Conservation (phyloP, 768 basidiomycete genomes). For the Ephemerocybe angulata region DNA sequence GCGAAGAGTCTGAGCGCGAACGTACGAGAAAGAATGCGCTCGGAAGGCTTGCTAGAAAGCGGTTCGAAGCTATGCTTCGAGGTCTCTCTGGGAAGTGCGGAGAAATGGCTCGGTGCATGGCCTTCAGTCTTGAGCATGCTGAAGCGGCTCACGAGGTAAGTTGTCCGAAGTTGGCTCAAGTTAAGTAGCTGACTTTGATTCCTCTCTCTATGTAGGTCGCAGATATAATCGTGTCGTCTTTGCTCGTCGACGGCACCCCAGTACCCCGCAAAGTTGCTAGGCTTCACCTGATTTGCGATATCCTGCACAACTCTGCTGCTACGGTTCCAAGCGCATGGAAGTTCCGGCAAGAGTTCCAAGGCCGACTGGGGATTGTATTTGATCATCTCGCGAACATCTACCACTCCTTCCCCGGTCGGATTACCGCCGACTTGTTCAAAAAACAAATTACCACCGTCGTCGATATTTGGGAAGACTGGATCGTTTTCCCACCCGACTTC, state of each 20-base stretch:
- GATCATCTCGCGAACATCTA: conserved; percentile 94
- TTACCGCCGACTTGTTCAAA: conserved; percentile 95
- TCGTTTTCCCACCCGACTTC: conserved; percentile 89
- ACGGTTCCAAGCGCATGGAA: conserved; percentile 96
- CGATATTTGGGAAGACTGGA: conserved; percentile 99
- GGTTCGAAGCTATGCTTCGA: conserved; percentile 90
- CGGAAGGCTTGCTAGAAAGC: conserved; percentile 72
- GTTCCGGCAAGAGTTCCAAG: conserved; percentile 92
- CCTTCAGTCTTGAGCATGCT: conserved; percentile 94
- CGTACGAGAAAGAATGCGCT: conserved; percentile 70
- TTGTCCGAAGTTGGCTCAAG: background rate
- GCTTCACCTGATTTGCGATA: conserved; percentile 94
- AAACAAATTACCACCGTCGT: conserved; percentile 85
- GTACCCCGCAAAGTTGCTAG: conserved; percentile 97
- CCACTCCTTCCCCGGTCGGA: conserved; percentile 91
- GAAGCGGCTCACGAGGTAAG: conserved; percentile 90
- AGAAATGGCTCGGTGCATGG: conserved; percentile 93
- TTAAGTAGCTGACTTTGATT: background rate
- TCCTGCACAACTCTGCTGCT: conserved; percentile 94
- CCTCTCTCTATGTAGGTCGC: conserved; percentile 55
- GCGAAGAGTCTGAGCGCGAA: conserved; percentile 90
- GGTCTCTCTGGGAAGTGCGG: conserved; percentile 81
- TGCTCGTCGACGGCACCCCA: conserved; percentile 87
- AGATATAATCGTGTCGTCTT: conserved; percentile 85
- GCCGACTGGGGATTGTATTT: conserved; percentile 87